A percentile compares a stretch with the other conserved stretches of the same genome.
phyloP scores from a whole-genome alignment of 768 basidiomycete species.

The Termitomyces sp. region DNA sequence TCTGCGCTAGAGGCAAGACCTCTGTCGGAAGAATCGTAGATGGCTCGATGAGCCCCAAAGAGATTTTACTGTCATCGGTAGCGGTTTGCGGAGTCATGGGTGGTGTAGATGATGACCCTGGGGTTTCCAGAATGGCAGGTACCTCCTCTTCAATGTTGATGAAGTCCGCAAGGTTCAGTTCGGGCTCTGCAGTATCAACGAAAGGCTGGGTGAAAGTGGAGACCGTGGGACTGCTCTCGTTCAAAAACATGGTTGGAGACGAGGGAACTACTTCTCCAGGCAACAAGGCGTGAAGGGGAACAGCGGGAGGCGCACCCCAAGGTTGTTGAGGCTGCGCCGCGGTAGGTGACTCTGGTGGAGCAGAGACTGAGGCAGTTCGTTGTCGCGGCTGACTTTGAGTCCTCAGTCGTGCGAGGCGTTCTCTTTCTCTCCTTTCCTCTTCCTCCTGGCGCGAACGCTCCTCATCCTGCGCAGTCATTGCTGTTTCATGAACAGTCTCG shows the following conservation, averaged over 20 bases:
- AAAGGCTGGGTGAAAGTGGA: conserved; percentile 15
- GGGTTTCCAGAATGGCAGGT: conserved; percentile 26
- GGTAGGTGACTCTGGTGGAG: conserved; percentile 69
- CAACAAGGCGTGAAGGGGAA: conserved; percentile 41
- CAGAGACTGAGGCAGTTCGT: conserved; percentile 52
- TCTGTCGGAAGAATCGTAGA: conserved; percentile 26
- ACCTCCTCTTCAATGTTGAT: conserved; percentile 74
- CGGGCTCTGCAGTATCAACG: conserved; percentile 48
- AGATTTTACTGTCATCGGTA: conserved; percentile 14
- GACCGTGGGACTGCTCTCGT: conserved; percentile 8
- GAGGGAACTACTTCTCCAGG: conserved; percentile 19
- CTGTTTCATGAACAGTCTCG: conserved; percentile 62
- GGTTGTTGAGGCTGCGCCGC: conserved; percentile 29
- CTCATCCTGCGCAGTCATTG: conserved; percentile 33
- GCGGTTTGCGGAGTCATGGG: conserved; percentile 6
- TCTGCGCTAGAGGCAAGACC: conserved; percentile 44
- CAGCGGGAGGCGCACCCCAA: conserved; percentile 63
- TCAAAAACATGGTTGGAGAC: conserved; percentile 23
- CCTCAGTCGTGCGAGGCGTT: conserved; percentile 58
- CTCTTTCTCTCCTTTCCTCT: conserved; percentile 65
- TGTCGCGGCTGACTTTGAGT: conserved; percentile 40
- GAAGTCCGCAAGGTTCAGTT: conserved; percentile 68
- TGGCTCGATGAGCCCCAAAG: conserved; percentile 8
- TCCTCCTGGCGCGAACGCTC: conserved; percentile 62
- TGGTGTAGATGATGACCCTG: conserved; percentile 2